Evolutionary conservation across 768 basidiomycete genomes (phyloP).

Genomic region (Myochromella boudieri): DNA sequence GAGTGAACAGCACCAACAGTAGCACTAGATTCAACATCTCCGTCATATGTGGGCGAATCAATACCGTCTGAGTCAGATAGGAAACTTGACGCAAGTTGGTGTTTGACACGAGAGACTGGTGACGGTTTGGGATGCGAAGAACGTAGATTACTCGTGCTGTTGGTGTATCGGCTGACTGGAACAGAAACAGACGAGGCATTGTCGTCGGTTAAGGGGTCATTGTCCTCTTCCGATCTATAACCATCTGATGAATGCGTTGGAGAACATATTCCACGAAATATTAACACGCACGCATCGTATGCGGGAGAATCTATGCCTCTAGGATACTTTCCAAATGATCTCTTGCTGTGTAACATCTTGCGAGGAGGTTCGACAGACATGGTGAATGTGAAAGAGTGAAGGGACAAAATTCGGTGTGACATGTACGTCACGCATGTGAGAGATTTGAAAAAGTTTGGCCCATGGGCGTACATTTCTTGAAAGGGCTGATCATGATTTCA

Average conservation of each 20-base stretch:
- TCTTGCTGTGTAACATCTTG: conserved; percentile 53
- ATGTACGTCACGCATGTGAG: conserved; percentile 10
- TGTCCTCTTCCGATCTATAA: conserved; percentile 81
- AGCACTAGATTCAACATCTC: conserved; percentile 81
- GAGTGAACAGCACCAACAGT: conserved; percentile 45
- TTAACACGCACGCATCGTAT: conserved; percentile 58
- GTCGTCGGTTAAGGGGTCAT: conserved; percentile 83
- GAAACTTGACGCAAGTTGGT: conserved; percentile 55
- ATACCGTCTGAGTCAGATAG: conserved; percentile 72
- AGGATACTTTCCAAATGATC: conserved; percentile 71
- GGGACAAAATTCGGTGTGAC: conserved; percentile 16
- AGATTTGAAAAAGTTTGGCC: too few species aligned
- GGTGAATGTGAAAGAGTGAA: conserved; percentile 6
- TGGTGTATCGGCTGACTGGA: conserved; percentile 34
- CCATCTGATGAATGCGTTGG: conserved; percentile 16
- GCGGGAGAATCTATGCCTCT: conserved; percentile 67
- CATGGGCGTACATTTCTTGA: too few species aligned
- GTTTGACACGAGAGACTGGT: conserved; percentile 32
- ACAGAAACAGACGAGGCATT: conserved; percentile 51
- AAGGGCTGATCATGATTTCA: too few species aligned
- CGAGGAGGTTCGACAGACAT: conserved; percentile 29
- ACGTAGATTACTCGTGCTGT: conserved; percentile 21
- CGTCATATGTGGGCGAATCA: conserved; percentile 89
- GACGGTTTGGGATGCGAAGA: conserved; percentile 31
- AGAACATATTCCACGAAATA: not conserved